Evolutionary conservation across 2,329 filamentous ascomycete species (phyloP), one percentile per base, ranked within the genome.

Genomic region (Pseudocercospora crystallina): DNA sequence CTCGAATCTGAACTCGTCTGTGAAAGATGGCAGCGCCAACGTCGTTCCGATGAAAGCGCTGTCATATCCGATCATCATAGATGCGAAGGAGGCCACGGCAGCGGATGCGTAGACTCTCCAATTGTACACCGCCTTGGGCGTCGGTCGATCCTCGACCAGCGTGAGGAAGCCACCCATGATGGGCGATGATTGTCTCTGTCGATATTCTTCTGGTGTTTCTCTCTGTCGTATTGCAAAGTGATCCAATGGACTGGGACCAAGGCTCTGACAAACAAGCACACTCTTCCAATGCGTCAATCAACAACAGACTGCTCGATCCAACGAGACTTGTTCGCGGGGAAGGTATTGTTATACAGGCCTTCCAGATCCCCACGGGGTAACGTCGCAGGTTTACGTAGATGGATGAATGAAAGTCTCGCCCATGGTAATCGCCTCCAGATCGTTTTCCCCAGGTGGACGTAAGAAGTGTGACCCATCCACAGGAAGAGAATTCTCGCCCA

Each of bases 41-140:
- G 88, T 90, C 0, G 85, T 88, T 54, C 86, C 87, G 60, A 91
- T 90, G 70, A 91, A 91, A 57, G 88, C 61, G 20, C 54, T 59
- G 44, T 65, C 63, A 32, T 65, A 65, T 3, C 63, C 63, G 36
- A 65, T 65, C 62, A 80, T 82, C 62, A 79, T 81, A 51, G 79
- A 76, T 43, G 79, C 79, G 63, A 76, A 80, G 11, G 76, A 80
- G 36, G 80, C 79, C 30, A 81, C 73, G 10, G 72, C 71, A 8
- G 80, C 79, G 36, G 76, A 76, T 10, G 76, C 71, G 61, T 81
- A 83, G 36, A 82, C 75, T 35, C 76, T 71, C 79, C 80, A 82
- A 66, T 82, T 82, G 73, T 82, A 83, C 49, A 83, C 79, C 46
- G 71, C 71, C 62, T 74, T 76, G 15, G 80, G 80, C 53, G 79